A percentile compares a stretch with the other conserved stretches of the same genome.
Evolutionary conservation across 176 grass and related monocot genomes (phyloP).

Genomic region (Oryza officinalis): DNA sequence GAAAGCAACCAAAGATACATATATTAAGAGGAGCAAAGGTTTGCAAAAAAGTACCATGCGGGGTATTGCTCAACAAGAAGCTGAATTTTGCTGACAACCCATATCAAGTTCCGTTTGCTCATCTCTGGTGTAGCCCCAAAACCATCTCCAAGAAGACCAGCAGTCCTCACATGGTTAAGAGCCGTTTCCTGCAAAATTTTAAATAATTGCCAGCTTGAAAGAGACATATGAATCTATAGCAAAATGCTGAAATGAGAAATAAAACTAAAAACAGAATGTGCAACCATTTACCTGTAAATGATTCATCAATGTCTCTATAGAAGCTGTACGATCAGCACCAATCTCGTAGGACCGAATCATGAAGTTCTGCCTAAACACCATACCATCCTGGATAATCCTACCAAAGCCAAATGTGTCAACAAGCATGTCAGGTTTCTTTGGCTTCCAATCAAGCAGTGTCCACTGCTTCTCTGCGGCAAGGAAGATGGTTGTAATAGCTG

Average conservation of each 20-base stretch:
- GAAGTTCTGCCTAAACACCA: neutral
- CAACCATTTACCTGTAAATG: neutral
- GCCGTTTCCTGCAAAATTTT: neutral
- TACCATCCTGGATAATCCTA: neutral
- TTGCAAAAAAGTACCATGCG: neutral
- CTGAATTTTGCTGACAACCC: neutral
- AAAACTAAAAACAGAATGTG: neutral
- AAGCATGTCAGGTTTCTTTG: neutral
- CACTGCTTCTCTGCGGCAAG: neutral
- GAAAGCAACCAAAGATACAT: neutral
- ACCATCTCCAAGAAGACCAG: neutral
- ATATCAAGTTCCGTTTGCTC: conserved; percentile 3
- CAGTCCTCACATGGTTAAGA: neutral
- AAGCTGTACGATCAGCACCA: neutral
- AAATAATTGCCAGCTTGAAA: neutral
- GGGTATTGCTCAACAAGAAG: neutral
- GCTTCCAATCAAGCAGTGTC: neutral
- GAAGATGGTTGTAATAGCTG: neutral
- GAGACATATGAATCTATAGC: neutral
- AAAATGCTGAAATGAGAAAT: neutral
- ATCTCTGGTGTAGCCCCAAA: neutral
- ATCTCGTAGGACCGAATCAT: conserved; percentile 2
- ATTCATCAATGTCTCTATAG: neutral
- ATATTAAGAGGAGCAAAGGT: neutral
- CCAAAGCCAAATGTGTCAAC: neutral